Base-by-base conservation (phyloP, 371 early-diverging fungal genomes). In the Syncephalastrum sp. region DNA sequence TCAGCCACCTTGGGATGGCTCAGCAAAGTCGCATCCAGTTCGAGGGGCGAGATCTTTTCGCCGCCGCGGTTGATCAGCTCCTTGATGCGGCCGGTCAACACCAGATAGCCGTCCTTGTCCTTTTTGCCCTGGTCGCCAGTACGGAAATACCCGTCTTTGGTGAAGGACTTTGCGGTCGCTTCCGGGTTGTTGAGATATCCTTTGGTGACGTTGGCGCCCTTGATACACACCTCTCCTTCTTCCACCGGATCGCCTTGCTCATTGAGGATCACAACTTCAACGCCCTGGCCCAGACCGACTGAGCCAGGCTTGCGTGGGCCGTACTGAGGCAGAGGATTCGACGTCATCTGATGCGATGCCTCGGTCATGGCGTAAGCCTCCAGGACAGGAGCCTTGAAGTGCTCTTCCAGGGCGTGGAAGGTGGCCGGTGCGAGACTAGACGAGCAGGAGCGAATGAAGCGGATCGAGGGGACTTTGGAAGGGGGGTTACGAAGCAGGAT, bases 281-380 rank as follows among this genome's bases (percentile, higher is more conserved):
- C 90, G 48, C 94, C 94, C 60, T 88, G 88, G 3, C 89, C 88
- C 17, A 88, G 54, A 13, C 95, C 95, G 7, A 94, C 92, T 12
- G 88, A 84, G 5, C 92, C 94, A 8, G 94, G 82, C 65, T 91
- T 92, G 61, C 86, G 89, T 13, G 67, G 63, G 5, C 78, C 81
- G 15, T 84, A 87, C 4, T 69, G 64, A 6, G 94, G 93, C 21
- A 93, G 68, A 47, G 90, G 91, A 65, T 93, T 94, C 17, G 91
- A 89, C 41, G 90, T 85, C 87, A 95, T 91, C 70, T 91, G 93
- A 68, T 95, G 95, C 17, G 93, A 75, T 1, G 93, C 91, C 70
- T 95, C 95, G 2, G 94, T 92, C 94, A 95, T 93, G 12, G 94
- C 94, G 63, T 94, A 94, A 1, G 95, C 92, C 68, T 91, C 91